Evolutionary conservation across 2,329 filamentous ascomycete genomes (phyloP).

Genomic region (Colletotrichum tanaceti): DNA sequence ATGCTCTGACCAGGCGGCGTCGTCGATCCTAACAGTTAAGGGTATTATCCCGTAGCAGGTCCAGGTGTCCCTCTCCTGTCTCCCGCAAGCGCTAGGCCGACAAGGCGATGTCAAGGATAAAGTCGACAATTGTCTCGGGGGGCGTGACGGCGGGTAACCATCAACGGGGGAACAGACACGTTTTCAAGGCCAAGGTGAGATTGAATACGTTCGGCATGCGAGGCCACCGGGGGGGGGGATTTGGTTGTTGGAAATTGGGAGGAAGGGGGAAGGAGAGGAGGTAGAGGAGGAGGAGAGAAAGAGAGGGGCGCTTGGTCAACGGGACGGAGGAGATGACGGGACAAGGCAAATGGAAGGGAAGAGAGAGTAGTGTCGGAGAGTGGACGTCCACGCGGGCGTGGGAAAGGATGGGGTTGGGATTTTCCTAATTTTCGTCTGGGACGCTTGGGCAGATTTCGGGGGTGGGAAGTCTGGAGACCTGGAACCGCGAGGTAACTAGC

Average conservation of each 20-base stretch:
- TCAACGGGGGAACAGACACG: slow-evolving; percentile 37
- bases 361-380: slow-evolving; percentile 31
- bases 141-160: slow-evolving; percentile 32
- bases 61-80: slow-evolving; percentile 12
- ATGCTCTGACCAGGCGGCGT: slow-evolving; percentile 24
- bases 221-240: slow-evolving; percentile 35
- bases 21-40: slow-evolving; percentile 34
- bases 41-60: slow-evolving; percentile 21
- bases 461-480: slow-evolving; percentile 37
- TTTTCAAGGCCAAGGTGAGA: slow-evolving; percentile 29
- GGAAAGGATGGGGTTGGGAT: slow-evolving; percentile 46
- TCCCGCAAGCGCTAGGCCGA: slow-evolving; percentile 39
- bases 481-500: slow-evolving; percentile 14
- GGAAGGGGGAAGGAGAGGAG: slow-evolving; percentile 22
- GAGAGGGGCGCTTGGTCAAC: slow-evolving; percentile 23
- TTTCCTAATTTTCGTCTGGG: slow-evolving; percentile 43
- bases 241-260: slow-evolving; percentile 33
- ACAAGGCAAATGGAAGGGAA: slow-evolving; percentile 24
- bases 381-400: slow-evolving; percentile 38
- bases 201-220: slow-evolving; percentile 34
- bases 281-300: slow-evolving; percentile 19
- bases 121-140: slow-evolving; percentile 39
- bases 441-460: slow-evolving; percentile 40
- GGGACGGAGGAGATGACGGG: slow-evolving; percentile 22
- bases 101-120: slow-evolving; percentile 32